Base-by-base conservation (phyloP, 2,329 filamentous ascomycete genomes). In the Epichloe aotearoae region DNA sequence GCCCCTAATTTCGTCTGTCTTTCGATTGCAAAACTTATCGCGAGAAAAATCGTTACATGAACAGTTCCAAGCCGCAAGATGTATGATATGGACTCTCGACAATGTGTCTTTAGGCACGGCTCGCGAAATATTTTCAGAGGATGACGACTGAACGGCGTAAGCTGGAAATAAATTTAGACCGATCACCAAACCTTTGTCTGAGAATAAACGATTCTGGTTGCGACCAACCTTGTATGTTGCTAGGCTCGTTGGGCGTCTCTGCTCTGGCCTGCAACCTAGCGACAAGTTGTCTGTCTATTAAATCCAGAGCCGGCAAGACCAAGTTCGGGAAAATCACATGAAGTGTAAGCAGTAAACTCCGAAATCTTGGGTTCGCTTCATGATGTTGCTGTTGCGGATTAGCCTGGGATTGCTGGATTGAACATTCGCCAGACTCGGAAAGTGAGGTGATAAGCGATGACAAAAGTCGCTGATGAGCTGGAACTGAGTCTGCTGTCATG, bases 11-110 rank as follows among this genome's bases (percentile, higher is more conserved):
- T 63, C 68, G 68, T 55, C 41, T 50, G 45, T n/a, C 39, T 20
- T 53, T 47, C 3, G 39, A 15, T 11, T 19, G 40, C 33, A 50
- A 37, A 46, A 52, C 30, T 55, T 78, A 19, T 83, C 73, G 55
- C 94, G 83, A 0, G 84, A 76, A 65, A 97, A 97, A 1, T 82
- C 83, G 3, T 89, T 84, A 69, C 93, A 98, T 1, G 81, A 87
- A 66, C 93, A 98, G 65, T 85, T 89, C 93, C 93, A 97, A 1
- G 84, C 80, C 1, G 65, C 59, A 1, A 90, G 74, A 10, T 83
- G 79, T 15, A 97, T 86, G 58, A 86, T 73, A 66, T 96, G 94
- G 47, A 59, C 55, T 40, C 55, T 57, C 20, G 59, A 52, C 4
- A 55, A 54, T 8, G 51, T 41, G 2, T 51, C 26, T 15, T 6